Percentiles rank a stretch among this genome's conserved stretches.
These are phyloP conservation scores for Mycena haematopus DNA, from an alignment of 768 basidiomycete species.

Conservation along the genomic window DNA sequence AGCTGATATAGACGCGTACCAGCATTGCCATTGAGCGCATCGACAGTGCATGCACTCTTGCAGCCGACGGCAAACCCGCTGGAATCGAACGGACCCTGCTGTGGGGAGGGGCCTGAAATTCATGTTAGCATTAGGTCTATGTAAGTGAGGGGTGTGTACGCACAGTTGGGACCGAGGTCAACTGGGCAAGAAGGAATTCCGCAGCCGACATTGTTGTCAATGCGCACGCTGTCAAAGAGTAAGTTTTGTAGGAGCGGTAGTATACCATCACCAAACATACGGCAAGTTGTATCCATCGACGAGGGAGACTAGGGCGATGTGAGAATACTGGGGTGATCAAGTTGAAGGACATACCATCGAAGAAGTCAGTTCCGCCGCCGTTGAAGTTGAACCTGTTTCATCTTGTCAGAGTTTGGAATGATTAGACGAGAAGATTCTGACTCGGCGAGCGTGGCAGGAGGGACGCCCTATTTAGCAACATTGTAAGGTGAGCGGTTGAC, in stretches of 20 bases:
- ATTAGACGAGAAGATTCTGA: background rate
- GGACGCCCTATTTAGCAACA: constrained; percentile 37
- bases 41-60: constrained; percentile 33
- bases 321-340: background rate
- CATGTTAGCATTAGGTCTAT: background rate
- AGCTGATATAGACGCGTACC: background rate
- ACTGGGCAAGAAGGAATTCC: constrained; percentile 46
- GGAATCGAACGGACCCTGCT: constrained; percentile 46
- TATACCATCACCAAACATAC: background rate
- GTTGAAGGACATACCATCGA: constrained; percentile 29
- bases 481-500: too few species aligned
- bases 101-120: constrained; percentile 36
- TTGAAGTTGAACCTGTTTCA: constrained; percentile 37
- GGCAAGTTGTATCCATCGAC: constrained; percentile 58
- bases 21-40: constrained; percentile 12
- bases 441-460: constrained; percentile 44
- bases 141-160: background rate
- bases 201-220: constrained; percentile 49
- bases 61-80: constrained; percentile 44
- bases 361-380: constrained; percentile 38
- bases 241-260: too few species aligned
- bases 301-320: constrained; percentile 39
- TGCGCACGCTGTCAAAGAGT: constrained; percentile 32
- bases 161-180: constrained; percentile 51
- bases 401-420: background rate